Evolutionary conservation across 2,329 filamentous ascomycete species (phyloP), one percentile per base, ranked within the genome.

Genomic region (Cordyceps pruinosa): DNA sequence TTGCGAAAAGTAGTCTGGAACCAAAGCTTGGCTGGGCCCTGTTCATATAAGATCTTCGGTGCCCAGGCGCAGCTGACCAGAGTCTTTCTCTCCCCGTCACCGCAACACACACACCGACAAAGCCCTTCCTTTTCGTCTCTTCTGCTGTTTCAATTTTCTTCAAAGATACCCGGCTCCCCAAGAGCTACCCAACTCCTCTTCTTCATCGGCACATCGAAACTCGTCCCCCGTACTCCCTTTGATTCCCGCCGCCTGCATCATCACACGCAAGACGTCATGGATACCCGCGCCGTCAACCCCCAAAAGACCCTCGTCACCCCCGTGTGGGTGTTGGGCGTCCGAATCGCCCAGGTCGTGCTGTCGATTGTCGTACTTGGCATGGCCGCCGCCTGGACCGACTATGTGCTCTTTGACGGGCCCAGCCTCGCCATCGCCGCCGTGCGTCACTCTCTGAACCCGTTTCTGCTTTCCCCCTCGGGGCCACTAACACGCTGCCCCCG

Each of bases 341-440:
- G 75, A 10, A 67, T 70, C 17, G 60, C 71, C 39, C 75, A 78
- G 59, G 62, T 76, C 50, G 50, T 79, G 28, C 10, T 79, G 15
- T 69, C 75, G 2, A 34, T 80, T 37, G 61, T 77, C 25, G 68
- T 77, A 26, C 63, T 80, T n/a, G 75, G 63, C n/a, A 63, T 77
- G 39, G 67, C 75, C 3, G 77, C 64, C 1, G 48, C 53, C n/a
- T 56, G 58, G 46, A 32, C 47, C 41, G 47, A 42, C 26, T 56
- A 26, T 17, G 30, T 5, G n/a, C 46, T 59, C 47, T 50, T 44
- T 35, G 58, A 59, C 37, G 58, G 37, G 42, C 53, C 53, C 17
- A 66, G 72, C 5, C 63, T 77, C 28, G 72, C 71, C 39, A 70
- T 71, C 51, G 75, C 62, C 2, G 50, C 63, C 25, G 66, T 66